These are phyloP conservation scores for Apiotrichum gracile DNA, from an alignment of 1,284 basidiomycete species.

Conservation along the genomic window DNA sequence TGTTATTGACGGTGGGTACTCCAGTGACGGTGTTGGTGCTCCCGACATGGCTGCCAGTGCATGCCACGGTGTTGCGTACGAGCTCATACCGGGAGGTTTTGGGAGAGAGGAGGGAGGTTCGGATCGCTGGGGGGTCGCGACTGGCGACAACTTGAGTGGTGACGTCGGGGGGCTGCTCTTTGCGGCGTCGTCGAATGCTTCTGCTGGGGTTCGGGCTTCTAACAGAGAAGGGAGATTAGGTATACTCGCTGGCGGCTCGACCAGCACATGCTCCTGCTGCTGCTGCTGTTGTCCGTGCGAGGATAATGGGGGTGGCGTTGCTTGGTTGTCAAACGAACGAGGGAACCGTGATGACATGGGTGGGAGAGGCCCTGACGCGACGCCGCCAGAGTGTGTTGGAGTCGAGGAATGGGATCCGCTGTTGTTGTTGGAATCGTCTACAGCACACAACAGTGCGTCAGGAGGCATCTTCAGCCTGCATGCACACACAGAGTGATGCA, in stretches of 20 bases:
- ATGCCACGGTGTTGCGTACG: constrained; percentile 40
- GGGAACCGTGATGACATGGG: neutral
- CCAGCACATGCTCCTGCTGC: constrained; percentile 1
- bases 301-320: neutral
- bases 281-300: neutral
- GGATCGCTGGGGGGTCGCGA: neutral
- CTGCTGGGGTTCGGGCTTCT: neutral
- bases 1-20: constrained; percentile 22
- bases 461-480: neutral
- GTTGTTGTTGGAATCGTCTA: neutral
- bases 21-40: constrained; percentile 45
- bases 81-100: neutral
- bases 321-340: neutral
- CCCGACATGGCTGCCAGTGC: constrained; percentile 42
- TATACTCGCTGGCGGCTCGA: constrained; percentile 8
- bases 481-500: neutral
- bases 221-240: constrained; percentile 15
- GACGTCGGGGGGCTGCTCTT: neutral
- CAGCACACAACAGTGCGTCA: neutral
- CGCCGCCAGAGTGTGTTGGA: neutral
- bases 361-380: neutral
- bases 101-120: neutral
- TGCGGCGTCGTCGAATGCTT: neutral
- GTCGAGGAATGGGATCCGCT: neutral
- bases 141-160: neutral